Percentiles rank a stretch among this genome's conserved stretches.
These are phyloP conservation scores for Sarcodon aspratus DNA, from an alignment of 768 basidiomycete genomes.

Conservation along the genomic window DNA sequence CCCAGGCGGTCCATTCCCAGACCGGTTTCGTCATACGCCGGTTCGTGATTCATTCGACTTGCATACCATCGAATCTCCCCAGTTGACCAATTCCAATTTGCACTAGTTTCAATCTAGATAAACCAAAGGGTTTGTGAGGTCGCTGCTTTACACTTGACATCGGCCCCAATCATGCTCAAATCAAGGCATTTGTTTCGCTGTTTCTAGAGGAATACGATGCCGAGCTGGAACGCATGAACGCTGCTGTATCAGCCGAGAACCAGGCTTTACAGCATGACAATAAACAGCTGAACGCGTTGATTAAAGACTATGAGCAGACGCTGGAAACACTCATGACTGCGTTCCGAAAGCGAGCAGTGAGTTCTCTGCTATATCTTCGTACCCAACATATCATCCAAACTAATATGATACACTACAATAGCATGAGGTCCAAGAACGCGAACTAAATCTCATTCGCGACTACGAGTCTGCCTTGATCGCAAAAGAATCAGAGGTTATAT, in stretches of 20 bases:
- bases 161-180: background rate
- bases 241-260: conserved; percentile 71
- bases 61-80: background rate
- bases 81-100: background rate
- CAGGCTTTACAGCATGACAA: conserved; percentile 84
- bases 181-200: background rate
- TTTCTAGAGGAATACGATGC: conserved; percentile 75
- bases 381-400: background rate
- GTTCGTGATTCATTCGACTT: conserved; percentile 25
- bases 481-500: conserved; percentile 57
- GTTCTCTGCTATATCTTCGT: conserved; percentile 18
- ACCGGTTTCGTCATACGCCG: conserved; percentile 86
- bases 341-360: conserved; percentile 84
- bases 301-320: conserved; percentile 96
- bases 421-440: conserved; percentile 90
- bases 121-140: conserved; percentile 52
- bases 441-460: conserved; percentile 80
- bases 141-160: no score
- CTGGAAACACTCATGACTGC: conserved; percentile 88
- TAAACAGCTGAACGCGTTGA: conserved; percentile 81
- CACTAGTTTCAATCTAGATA: conserved; percentile 77
- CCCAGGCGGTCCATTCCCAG: conserved; percentile 80
- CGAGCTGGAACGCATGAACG: conserved; percentile 85
- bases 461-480: conserved; percentile 80
- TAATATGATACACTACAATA: conserved; percentile 18